Conservation (phyloP, 1,284 basidiomycete genomes). For the Leccinum pallidistipes region DNA sequence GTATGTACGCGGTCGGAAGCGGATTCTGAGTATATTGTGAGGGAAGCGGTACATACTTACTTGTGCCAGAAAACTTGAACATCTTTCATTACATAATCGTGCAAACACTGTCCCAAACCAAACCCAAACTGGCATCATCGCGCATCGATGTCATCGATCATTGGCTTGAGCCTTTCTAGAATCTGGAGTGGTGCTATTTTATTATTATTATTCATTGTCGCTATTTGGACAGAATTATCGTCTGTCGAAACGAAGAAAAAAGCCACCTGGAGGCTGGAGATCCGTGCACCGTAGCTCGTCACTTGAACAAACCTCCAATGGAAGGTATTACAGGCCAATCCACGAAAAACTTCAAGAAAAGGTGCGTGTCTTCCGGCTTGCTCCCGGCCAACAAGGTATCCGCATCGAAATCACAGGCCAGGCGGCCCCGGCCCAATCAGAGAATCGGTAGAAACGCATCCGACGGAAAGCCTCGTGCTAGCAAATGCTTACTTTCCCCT, state of each 20-base stretch:
- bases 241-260: not conserved
- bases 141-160: not conserved
- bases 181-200: not conserved
- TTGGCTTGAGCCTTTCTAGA: not conserved
- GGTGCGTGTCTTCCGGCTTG: not conserved
- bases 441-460: not conserved
- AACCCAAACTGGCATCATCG: too few relatives aligned
- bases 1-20: not conserved
- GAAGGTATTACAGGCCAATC: not conserved
- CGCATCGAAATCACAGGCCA: not conserved
- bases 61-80: too few relatives aligned
- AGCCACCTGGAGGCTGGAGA: not conserved
- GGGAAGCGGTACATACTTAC: too few relatives aligned
- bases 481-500: slow-evolving; percentile 7
- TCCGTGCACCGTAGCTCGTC: not conserved
- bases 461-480: slow-evolving; percentile 4
- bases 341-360: not conserved
- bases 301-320: not conserved
- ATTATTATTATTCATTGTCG: not conserved
- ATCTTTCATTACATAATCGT: not conserved
- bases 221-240: not conserved
- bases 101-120: not conserved
- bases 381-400: not conserved
- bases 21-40: too few relatives aligned
- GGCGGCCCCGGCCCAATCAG: slow-evolving; percentile 6